phyloP scores from a whole-genome alignment of 208 protist genomes.

The Leishmania arabica region DNA sequence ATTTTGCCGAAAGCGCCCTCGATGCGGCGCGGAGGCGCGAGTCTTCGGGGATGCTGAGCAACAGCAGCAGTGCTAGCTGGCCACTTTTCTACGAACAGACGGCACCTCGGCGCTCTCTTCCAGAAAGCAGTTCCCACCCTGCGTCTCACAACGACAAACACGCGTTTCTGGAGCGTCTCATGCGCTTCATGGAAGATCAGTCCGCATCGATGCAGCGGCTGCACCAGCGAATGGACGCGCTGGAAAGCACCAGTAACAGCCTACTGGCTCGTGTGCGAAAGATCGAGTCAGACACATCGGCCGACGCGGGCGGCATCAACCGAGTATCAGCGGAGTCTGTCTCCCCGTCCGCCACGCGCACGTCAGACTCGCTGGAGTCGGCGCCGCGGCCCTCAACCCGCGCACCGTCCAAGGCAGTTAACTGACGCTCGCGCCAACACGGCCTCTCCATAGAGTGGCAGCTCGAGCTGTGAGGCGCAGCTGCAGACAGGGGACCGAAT shows the following conservation, averaged over 20 bases:
- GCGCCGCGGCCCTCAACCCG: constrained; percentile 15
- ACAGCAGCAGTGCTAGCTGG: not conserved
- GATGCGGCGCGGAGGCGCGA: not conserved
- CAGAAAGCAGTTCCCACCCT: not conserved
- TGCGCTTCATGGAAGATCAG: constrained; percentile 33
- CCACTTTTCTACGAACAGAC: not conserved
- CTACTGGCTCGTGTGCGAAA: constrained; percentile 18
- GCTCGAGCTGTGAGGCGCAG: not conserved
- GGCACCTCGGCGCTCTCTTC: not conserved
- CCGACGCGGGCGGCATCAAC: not conserved
- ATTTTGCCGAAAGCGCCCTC: constrained; percentile 22
- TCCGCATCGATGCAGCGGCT: constrained; percentile 20
- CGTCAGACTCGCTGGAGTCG: constrained; percentile 24
- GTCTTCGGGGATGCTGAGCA: constrained; percentile 5
- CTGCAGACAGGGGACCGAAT: not conserved
- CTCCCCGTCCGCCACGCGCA: constrained; percentile 27
- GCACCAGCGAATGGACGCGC: constrained; percentile 16
- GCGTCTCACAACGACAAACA: not conserved
- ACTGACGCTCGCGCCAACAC: not conserved
- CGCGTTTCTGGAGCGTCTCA: constrained; percentile 12
- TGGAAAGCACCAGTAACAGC: constrained; percentile 24
- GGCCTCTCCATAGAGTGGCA: not conserved
- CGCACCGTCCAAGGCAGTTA: constrained; percentile 33
- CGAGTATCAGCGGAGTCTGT: constrained; percentile 22
- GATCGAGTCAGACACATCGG: constrained; percentile 7